Base-by-base conservation (phyloP, 768 basidiomycete genomes). In the Termitomyces sp. region DNA sequence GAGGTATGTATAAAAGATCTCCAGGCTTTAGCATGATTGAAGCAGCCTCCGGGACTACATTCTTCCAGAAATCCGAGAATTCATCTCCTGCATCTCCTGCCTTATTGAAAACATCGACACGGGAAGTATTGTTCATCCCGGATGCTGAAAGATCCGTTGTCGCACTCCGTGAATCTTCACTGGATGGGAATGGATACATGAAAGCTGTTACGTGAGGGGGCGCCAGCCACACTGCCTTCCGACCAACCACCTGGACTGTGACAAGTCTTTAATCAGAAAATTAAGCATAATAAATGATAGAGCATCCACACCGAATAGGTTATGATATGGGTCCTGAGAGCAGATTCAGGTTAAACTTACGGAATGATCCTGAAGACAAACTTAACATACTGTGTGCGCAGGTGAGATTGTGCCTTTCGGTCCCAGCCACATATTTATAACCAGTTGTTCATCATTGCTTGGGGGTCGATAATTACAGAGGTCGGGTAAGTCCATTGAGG, bases 201-300 rank as follows among this genome's bases (percentile, higher is more conserved):
- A 69, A 77, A 2, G 75, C 33, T 20, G 79, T 74, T 33, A 75
- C 67, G 3, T 70, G 65, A 8, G 94, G 91, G 6, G 93, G 89
- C 0, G 95, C 93, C 54, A 98, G 76, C 94, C 96, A 98, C 24
- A 98, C 83, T 6, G 87, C 90, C 75, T 98, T 98, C 31, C 77
- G 73, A 30, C 97, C 96, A 15, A 91, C 87, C 6, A 97, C 81
- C 76, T 98, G 97, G 0, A 88, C 94, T 95, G 64, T 6, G 51
- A 12, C 55, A 50, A 60, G 48, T 12, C 11, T 59, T 54, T 27
- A 66, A 59, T 34, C 53, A 54, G 62, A 11, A 31, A 37, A 30
- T 49, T 44, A 60, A 41, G 3, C 8, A 52, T 20, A 9, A 9
- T n/a, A 31, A 22, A 20, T 11, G 9, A 30, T 27, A 24, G 2